These are phyloP conservation scores for Malus orientalis DNA, from an alignment of 306 rosid species.

Conservation along the genomic window DNA sequence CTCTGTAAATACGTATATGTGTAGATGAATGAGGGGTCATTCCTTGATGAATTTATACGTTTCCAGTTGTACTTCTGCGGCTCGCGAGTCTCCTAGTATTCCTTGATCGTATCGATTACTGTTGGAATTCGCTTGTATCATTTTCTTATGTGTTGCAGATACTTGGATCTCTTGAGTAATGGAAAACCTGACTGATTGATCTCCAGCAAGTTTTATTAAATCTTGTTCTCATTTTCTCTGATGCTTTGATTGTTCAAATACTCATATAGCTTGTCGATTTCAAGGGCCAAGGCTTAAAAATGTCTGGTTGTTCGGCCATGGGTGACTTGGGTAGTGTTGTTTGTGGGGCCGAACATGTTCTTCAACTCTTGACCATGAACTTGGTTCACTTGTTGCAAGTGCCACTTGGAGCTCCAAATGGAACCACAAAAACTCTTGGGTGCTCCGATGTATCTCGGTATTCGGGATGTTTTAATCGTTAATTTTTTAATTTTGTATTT, in stretches of 20 bases:
- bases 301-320: not conserved
- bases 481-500: not conserved
- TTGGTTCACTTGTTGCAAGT: not conserved
- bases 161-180: not conserved
- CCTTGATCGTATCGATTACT: not conserved
- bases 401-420: not conserved
- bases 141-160: not conserved
- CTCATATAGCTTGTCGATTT: not conserved
- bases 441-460: too few species aligned
- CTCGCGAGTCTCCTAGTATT: not conserved
- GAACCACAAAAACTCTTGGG: not conserved
- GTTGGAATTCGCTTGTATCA: not conserved
- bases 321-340: too few species aligned
- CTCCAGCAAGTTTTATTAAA: not conserved
- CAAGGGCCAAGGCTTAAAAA: too few species aligned
- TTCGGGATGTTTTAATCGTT: too few species aligned
- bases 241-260: not conserved
- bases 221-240: not conserved
- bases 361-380: not conserved
- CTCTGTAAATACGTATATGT: slow-evolving; percentile 34
- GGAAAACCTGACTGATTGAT: not conserved
- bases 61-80: not conserved
- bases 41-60: slow-evolving; percentile 20
- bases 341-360: too few species aligned
- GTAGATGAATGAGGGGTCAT: slow-evolving; percentile 31